These are phyloP conservation scores for Wallacemonas sp. DNA, from an alignment of 208 protist species.

Conservation along the genomic window DNA sequence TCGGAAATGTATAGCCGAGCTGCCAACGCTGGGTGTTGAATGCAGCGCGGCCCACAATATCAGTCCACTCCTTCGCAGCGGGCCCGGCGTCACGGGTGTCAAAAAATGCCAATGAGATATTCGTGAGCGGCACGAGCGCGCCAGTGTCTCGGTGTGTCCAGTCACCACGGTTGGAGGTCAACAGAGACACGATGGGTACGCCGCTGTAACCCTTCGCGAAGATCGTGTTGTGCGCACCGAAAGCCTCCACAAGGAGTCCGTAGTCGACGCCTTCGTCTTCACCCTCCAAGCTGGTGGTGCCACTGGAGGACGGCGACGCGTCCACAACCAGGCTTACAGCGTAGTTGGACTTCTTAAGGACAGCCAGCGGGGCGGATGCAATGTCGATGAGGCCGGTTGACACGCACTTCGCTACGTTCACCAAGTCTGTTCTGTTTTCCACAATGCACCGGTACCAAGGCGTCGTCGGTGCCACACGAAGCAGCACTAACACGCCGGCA, in stretches of 20 bases:
- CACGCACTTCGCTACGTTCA: not conserved
- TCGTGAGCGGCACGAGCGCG: not conserved
- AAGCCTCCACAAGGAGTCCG: not conserved
- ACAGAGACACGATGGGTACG: not conserved
- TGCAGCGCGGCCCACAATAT: constrained; percentile 6
- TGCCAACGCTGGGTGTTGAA: constrained; percentile 24
- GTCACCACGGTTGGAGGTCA: not conserved
- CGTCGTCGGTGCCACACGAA: not conserved
- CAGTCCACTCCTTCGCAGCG: not conserved
- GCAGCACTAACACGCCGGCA: not conserved
- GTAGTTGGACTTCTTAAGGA: too few relatives aligned
- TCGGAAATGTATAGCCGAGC: constrained; percentile 13
- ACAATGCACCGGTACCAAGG: not conserved
- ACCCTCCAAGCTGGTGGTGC: too few relatives aligned
- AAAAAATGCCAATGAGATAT: not conserved
- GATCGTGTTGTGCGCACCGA: not conserved
- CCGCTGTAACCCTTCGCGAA: not conserved
- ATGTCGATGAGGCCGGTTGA: not conserved
- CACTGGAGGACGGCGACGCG: not conserved
- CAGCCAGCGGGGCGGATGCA: too few relatives aligned
- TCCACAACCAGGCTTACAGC: not conserved
- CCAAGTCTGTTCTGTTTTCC: not conserved
- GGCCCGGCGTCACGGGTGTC: not conserved
- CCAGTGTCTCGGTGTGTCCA: not conserved
- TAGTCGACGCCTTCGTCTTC: constrained; percentile 2